Evolutionary conservation across 2,329 filamentous ascomycete species (phyloP), one percentile per base, ranked within the genome.

Genomic region (Coniochaeta prunicola): DNA sequence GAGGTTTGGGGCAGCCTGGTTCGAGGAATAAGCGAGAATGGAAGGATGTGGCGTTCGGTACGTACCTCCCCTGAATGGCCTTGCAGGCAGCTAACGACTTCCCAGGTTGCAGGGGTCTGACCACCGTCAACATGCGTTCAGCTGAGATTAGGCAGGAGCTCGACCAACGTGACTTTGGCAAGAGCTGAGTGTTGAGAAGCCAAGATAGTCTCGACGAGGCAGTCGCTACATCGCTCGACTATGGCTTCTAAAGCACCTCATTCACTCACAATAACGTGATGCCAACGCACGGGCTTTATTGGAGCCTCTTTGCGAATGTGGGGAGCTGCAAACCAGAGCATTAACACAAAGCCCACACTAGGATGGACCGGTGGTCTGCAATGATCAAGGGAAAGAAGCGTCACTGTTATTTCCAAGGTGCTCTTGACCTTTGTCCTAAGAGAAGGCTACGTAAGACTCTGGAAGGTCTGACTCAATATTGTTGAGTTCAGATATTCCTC

Each of bases 21-120:
- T 72, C 72, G 68, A 65, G 64, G 63, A 65, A 67, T 67, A 66
- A 64, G 67, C 67, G 66, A 70, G 59, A 63, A 63, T 65, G 66
- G 66, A 68, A 69, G 66, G 68, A 64, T n/a, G 68, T 66, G 64
- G 66, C 63, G 60, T 60, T 53, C 24, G 65, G 65, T 67, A 66
- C 64, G 65, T 67, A 64, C 64, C 60, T 54, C 53, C 53, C 53
- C 53, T 30, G 21, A 28, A 50, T 30, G 12, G n/a, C 13, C 24
- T 4, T 50, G 45, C 45, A 50, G n/a, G 21, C 26, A 50, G 26
- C 45, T 28, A 50, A 50, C 21, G 2, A 50, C 24, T 21, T 26
- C 24, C 45, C 28, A 19, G 40, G 40, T 7, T 45, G 40, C 7
- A 38, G 40, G 40, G 40, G 24, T 45, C 40, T 26, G 9, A 45